These are phyloP conservation scores for Porodaedalea pini DNA, from an alignment of 1,284 basidiomycete genomes.

Conservation along the genomic window DNA sequence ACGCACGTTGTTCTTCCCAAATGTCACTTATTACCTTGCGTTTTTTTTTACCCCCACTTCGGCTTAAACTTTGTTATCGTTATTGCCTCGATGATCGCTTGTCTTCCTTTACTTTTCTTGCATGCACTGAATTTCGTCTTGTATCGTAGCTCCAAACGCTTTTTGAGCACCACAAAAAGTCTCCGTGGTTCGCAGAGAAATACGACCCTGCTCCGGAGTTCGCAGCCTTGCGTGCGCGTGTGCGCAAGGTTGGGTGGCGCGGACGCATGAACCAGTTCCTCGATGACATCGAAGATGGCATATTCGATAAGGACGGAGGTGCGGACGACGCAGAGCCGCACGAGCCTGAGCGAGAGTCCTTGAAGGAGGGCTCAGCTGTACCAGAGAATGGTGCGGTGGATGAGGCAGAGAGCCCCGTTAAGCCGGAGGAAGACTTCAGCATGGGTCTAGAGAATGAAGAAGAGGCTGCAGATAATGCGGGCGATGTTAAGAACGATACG, in stretches of 20 bases:
- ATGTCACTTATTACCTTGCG: conserved; percentile 18
- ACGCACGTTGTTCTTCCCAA: conserved; percentile 5
- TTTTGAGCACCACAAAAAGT: conserved; percentile 87
- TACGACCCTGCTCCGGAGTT: conserved; percentile 77
- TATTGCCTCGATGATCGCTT: conserved; percentile 31
- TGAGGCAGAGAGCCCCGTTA: conserved; percentile 28
- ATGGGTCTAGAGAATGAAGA: conserved; percentile 69
- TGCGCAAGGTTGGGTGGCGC: conserved; percentile 79
- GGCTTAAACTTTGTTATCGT: no score
- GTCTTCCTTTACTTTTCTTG: conserved; percentile 22
- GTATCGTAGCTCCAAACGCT: conserved; percentile 83
- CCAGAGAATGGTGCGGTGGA: conserved; percentile 35
- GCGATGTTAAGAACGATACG: conserved; percentile 44
- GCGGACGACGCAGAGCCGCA: conserved; percentile 30
- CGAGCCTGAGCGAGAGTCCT: conserved; percentile 50
- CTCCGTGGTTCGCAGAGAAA: conserved; percentile 92
- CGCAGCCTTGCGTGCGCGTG: conserved; percentile 64
- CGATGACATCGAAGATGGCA: conserved; percentile 75
- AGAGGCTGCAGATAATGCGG: conserved; percentile 58
- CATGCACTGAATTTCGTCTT: conserved; percentile 34
- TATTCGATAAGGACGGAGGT: conserved; percentile 56
- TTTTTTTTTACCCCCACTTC: no score
- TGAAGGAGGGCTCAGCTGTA: conserved; percentile 21
- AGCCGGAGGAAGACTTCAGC: conserved; percentile 53
- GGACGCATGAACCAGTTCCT: conserved; percentile 70